Base-by-base conservation (phyloP, 257 asterid species). In the Sherardia arvensis region DNA sequence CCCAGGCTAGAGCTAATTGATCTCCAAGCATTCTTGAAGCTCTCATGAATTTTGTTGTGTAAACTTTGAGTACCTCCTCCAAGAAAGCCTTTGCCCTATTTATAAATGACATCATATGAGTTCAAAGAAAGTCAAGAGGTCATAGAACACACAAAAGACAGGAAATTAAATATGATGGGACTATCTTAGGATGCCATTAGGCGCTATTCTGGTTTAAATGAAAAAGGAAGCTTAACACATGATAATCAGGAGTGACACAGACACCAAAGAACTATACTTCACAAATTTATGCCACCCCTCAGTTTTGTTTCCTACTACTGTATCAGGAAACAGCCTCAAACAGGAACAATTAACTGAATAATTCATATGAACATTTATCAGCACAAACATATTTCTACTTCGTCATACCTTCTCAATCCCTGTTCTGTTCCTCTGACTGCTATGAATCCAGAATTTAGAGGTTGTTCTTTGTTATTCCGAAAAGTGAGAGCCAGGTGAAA, bases 1-100 rank as follows among this genome's bases (percentile, higher is more conserved):
- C 85, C 95, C 95, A 90, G 14, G 85, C 95, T 63, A 93, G 96
- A 23, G 96, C 97, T 80, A 89, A 73, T 73, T 93, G 97, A 84
- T 93, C 99, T 73, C 96, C 96, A 48, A 90, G 96, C 97, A 87
- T 93, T 69, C 94, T 74, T 61, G 99, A 93, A 79, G 97, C 96
- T 73, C 71, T 84, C 89, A 84, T 80, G 81, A 78, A 93, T 74
- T 76, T 84, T 11, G 87, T 68, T 26, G 66, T 73, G 76, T 84
- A 90, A 60, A 75, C 81, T 72, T 73, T 59, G 68, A 87, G 78
- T 66, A 93, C 95, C 75, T 81, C 83, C 72, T 79, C 76, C 76
- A 85, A 77, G 81, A 90, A 87, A 49, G 73, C 74, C 75, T 66
- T 84, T 40, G 90, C 95, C 93, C 95, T 85, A 79, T 1, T 18